Evolutionary conservation across 805 yeast genomes (phyloP), one percentile per base, ranked within the genome.

Genomic region (Cyberlindnera bimundalis): DNA sequence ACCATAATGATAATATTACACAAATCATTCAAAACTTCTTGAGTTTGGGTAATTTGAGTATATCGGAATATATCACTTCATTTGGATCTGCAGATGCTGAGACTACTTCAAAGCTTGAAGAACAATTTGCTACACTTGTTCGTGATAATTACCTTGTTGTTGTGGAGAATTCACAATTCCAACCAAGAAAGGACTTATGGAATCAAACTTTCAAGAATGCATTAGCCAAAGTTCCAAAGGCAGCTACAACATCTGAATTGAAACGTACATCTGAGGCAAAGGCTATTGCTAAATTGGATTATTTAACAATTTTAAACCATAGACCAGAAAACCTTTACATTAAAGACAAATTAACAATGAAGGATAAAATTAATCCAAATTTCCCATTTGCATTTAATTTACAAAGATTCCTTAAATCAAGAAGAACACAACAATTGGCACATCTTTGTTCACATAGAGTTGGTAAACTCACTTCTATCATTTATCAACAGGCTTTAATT

Each of bases 1-100:
- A 71, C 44, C 27, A 53, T 15, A 65, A 62, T 20, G 65, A 76
- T 13, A 65, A 64, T 17, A 64, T 62, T 26, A 79, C 84, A 2
- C 78, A 78, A 38, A 73, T 85, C 17, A 67, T 85, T 11, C 88
- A 82, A 53, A 84, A 83, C 53, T 64, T 88, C 32, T 58, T 86
- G n/a, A 71, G 78, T 5, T 65, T 77, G 39, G 96, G 96, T 0
- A 79, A 80, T 51, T 58, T 88, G 40, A 71, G 78, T 5, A 65
- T 77, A 2, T 60, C 65, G 3, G 87, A 83, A 47, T 79, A 75
- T 48, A 35, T 66, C 39, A 46, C 55, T 29, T 42, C 61, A 15
- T 45, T 56, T 29, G 60, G 60, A 5, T 40, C 54, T 6, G 44
- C 48, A 33, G 62, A 61, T 28, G 57, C 53, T 2, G 55, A 55